A percentile compares a stretch with the other conserved stretches of the same genome.
phyloP scores from a whole-genome alignment of 441 rosid species.

The Melastoma candidum region DNA sequence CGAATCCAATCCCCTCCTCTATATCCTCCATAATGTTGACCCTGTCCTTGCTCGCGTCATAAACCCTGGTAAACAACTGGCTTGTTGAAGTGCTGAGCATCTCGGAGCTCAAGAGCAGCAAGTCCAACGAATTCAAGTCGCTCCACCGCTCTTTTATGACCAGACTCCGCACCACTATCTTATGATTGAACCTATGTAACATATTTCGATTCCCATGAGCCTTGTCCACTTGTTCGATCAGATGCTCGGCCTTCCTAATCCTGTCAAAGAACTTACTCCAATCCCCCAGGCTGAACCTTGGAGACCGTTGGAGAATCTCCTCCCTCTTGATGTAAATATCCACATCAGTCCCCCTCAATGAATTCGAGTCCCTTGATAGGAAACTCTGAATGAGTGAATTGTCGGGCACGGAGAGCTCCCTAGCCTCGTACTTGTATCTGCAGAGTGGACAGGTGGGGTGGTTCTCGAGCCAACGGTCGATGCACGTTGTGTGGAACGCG shows the following conservation, averaged over 20 bases:
- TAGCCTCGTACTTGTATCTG: slow-evolving; percentile 5
- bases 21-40: too few relatives aligned
- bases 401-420: slow-evolving; percentile 2
- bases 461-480: slow-evolving; percentile 12
- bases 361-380: neutral
- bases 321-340: neutral
- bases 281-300: too few relatives aligned
- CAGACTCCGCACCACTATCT: slow-evolving; percentile 8
- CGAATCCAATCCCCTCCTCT: too few relatives aligned
- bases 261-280: neutral
- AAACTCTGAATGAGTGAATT: slow-evolving; percentile 4
- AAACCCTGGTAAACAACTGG: too few relatives aligned
- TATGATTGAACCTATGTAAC: slow-evolving; percentile 10
- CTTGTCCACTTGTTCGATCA: neutral
- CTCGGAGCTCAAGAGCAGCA: slow-evolving; percentile 6
- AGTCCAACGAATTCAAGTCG: slow-evolving; percentile 5
- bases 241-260: neutral
- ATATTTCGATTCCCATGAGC: neutral
- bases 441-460: slow-evolving; percentile 14
- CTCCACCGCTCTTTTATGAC: slow-evolving; percentile 6
- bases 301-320: too few relatives aligned
- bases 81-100: too few relatives aligned
- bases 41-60: too few relatives aligned
- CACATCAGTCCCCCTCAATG: slow-evolving; percentile 1
- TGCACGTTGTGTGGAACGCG: slow-evolving; percentile 10